Percentiles rank a stretch among this genome's conserved stretches.
These are phyloP conservation scores for Dendrocalamus sinicus DNA, from an alignment of 176 grass and related monocot genomes.

Conservation along the genomic window DNA sequence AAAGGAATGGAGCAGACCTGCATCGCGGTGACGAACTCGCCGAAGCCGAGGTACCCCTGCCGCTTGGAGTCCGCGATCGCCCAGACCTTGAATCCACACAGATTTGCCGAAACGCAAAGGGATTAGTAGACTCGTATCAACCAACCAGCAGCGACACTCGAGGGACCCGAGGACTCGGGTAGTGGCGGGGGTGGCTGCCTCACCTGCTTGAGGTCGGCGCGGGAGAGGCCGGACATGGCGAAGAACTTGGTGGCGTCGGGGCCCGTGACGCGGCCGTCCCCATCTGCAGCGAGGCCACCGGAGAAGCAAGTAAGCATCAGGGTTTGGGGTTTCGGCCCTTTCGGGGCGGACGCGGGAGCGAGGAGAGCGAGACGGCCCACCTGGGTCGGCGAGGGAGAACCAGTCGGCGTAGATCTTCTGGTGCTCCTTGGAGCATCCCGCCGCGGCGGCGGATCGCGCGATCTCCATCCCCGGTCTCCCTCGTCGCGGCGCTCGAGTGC, in stretches of 20 bases:
- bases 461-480: slow-evolving; percentile 62
- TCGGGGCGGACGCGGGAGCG: neutral
- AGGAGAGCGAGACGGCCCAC: slow-evolving; percentile 24
- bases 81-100: slow-evolving; percentile 64
- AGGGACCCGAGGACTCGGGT: neutral
- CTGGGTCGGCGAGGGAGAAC: slow-evolving; percentile 79
- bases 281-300: slow-evolving; percentile 39
- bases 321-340: neutral
- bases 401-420: slow-evolving; percentile 82
- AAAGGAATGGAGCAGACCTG: slow-evolving; percentile 41
- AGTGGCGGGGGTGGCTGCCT: neutral
- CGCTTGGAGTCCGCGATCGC: slow-evolving; percentile 83
- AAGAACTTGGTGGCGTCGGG: slow-evolving; percentile 83
- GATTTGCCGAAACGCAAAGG: neutral
- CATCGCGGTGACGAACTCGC: slow-evolving; percentile 86
- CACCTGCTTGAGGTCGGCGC: slow-evolving; percentile 91
- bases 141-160: neutral
- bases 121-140: neutral
- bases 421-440: slow-evolving; percentile 68
- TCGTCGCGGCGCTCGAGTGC: neutral
- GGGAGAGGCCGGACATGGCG: slow-evolving; percentile 75
- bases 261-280: slow-evolving; percentile 76
- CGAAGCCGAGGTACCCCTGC: slow-evolving; percentile 86
- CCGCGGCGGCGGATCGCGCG: slow-evolving; percentile 34
- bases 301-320: neutral